Percentiles rank a stretch among this genome's conserved stretches.
phyloP scores from a whole-genome alignment of 352 stramenopile genomes.

The Blastocystis sp. region DNA sequence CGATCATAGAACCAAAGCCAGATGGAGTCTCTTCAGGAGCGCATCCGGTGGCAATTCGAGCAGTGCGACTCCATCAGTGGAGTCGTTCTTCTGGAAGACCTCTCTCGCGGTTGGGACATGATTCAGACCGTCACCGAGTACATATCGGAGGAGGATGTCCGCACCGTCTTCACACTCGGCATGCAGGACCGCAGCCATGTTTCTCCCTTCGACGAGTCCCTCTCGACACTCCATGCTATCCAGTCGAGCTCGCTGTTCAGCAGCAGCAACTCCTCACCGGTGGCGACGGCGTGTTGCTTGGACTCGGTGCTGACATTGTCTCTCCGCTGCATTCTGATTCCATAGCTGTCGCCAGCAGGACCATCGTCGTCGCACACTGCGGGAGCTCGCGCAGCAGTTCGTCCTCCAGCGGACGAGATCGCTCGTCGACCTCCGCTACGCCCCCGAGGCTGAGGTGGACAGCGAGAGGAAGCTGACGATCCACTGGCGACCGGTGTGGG shows the following conservation, averaged over 20 bases:
- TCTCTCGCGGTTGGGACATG: not conserved
- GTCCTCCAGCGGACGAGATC: not conserved
- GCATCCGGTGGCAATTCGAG: slow-evolving; percentile 2
- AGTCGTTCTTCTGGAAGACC: slow-evolving; percentile 5
- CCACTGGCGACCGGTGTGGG: too few relatives aligned
- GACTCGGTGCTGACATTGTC: slow-evolving; percentile 6
- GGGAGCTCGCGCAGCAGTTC: not conserved
- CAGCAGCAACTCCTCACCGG: not conserved
- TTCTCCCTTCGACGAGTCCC: not conserved
- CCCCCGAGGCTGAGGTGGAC: too few relatives aligned
- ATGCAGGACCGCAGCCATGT: not conserved
- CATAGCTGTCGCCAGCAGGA: not conserved
- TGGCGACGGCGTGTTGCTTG: not conserved
- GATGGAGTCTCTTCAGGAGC: not conserved
- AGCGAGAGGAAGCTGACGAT: too few relatives aligned
- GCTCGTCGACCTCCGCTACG: not conserved
- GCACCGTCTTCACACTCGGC: not conserved
- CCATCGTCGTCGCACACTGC: not conserved
- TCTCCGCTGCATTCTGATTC: not conserved
- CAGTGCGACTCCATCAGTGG: slow-evolving; percentile 1
- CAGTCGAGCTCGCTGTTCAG: not conserved
- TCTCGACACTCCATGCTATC: not conserved
- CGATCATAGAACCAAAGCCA: not conserved
- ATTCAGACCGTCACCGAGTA: not conserved
- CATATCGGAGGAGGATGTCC: not conserved